Conservation (phyloP, 768 basidiomycete species). For the Mycena indigotica region DNA sequence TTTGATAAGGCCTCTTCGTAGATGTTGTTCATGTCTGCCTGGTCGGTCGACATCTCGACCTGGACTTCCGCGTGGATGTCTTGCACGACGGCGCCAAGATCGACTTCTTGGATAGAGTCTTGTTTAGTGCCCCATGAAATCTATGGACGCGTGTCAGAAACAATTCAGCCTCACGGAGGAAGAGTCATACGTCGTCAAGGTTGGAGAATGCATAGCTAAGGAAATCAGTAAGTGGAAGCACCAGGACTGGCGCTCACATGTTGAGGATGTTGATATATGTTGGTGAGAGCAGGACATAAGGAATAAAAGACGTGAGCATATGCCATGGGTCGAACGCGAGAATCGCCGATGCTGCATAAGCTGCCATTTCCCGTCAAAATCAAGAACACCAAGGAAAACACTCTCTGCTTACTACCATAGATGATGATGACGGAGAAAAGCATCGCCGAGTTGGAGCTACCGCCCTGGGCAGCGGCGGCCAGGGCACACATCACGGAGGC, state of each 20-base stretch:
- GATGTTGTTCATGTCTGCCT: slow-evolving; percentile 78
- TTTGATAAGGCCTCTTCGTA: slow-evolving; percentile 85
- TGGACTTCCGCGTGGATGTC: slow-evolving; percentile 83
- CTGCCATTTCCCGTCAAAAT: slow-evolving; percentile 33
- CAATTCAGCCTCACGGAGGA: background rate
- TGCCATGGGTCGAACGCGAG: slow-evolving; percentile 96
- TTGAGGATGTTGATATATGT: slow-evolving; percentile 77
- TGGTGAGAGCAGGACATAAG: slow-evolving; percentile 86
- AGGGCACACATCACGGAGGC: slow-evolving; percentile 83
- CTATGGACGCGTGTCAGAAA: slow-evolving; percentile 35
- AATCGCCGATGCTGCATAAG: slow-evolving; percentile 75
- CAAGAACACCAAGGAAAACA: background rate
- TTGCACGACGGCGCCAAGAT: slow-evolving; percentile 83
- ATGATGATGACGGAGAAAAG: slow-evolving; percentile 85
- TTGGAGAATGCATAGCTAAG: slow-evolving; percentile 82
- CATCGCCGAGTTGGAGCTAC: slow-evolving; percentile 71
- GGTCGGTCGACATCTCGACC: slow-evolving; percentile 81
- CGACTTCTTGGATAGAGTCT: slow-evolving; percentile 68
- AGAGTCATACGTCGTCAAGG: slow-evolving; percentile 69
- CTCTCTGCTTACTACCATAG: slow-evolving; percentile 62
- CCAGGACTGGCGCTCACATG: slow-evolving; percentile 51
- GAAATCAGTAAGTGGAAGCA: background rate
- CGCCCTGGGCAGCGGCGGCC: slow-evolving; percentile 67
- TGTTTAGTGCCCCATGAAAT: slow-evolving; percentile 98
- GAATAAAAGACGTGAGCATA: slow-evolving; percentile 86